Evolutionary conservation across 2,329 filamentous ascomycete species (phyloP), one percentile per base, ranked within the genome.

Genomic region (Aspergillus sergii): DNA sequence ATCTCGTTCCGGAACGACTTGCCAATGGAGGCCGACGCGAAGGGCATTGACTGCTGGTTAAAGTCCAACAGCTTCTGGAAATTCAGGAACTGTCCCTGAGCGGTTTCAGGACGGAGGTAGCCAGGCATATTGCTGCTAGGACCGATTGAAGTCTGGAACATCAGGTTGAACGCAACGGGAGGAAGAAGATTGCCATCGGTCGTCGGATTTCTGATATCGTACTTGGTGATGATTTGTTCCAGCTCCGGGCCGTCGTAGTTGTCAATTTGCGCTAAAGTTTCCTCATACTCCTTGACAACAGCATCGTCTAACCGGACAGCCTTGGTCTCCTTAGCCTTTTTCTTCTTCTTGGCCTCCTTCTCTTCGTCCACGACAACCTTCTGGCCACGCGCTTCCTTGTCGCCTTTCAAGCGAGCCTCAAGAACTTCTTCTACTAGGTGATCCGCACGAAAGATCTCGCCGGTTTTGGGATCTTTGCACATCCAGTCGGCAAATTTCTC

Each of bases 1-100:
- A 99, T 97, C 77, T 99, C 95, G 78, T 99, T 99, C 73, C 95
- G 89, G 86, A 97, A 98, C 1, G 94, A 97, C 81, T 97, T 97
- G 80, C 95, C 95, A 76, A 99, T 96, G 45, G 92, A 96, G 54
- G 95, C 95, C 57, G 94, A 98, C 16, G 95, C 95, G 75, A 99
- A 98, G 30, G 95, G 95, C 91, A 99, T 97, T 72, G 89, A 85
- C 73, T 93, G 88, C 80, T 96, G 92, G 83, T 97, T 98, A 84
- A 94, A 98, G 69, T 97, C 94, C 63, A 98, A 89, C 54, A 99
- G 88, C 83, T 97, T 97, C 72, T 91, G 88, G 79, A 99, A 99
- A 81, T 96, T 97, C 69, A 98, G 83, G 82, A 99, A 99, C 81
- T 99, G 95, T 68, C 95, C 95, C 84, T 99, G 95, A 4, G 95